Conservation (phyloP, 1,284 basidiomycete genomes). For the Entoloma clypeatum region DNA sequence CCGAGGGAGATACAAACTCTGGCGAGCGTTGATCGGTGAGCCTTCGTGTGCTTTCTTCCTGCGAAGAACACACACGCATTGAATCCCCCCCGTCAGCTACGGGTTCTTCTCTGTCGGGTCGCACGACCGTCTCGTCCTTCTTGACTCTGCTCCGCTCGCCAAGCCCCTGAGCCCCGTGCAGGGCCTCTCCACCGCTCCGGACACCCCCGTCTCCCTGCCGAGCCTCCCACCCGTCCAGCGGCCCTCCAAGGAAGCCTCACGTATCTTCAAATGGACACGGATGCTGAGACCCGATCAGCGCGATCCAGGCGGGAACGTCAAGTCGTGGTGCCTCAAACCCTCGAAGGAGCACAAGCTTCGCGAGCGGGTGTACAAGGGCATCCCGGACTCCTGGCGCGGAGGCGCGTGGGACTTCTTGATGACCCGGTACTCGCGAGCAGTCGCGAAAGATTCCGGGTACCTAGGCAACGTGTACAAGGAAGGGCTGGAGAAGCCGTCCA, state of each 20-base stretch:
- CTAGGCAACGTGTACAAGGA: constrained; percentile 58
- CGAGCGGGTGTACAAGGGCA: constrained; percentile 87
- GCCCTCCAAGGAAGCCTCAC: constrained; percentile 59
- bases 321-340: constrained; percentile 65
- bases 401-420: constrained; percentile 89
- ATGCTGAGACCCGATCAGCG: constrained; percentile 74
- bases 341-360: constrained; percentile 65
- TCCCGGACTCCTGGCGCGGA: constrained; percentile 93
- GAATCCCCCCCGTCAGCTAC: constrained; percentile 57
- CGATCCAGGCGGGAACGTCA: constrained; percentile 76
- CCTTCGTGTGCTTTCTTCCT: constrained; percentile 11
- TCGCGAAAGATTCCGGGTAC: constrained; percentile 38
- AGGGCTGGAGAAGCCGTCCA: constrained; percentile 73
- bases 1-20: constrained; percentile 66
- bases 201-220: constrained; percentile 36
- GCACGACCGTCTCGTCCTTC: constrained; percentile 72
- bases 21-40: constrained; percentile 77
- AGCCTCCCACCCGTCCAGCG: constrained; percentile 45
- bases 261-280: constrained; percentile 84
- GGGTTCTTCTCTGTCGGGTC: constrained; percentile 78
- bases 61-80: constrained; percentile 19
- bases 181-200: constrained; percentile 39
- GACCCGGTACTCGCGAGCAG: constrained; percentile 44
- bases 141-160: constrained; percentile 59
- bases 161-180: constrained; percentile 54